Conservation (phyloP, 139 green algal genomes). For the Raphidocelis subcapitata region DNA sequence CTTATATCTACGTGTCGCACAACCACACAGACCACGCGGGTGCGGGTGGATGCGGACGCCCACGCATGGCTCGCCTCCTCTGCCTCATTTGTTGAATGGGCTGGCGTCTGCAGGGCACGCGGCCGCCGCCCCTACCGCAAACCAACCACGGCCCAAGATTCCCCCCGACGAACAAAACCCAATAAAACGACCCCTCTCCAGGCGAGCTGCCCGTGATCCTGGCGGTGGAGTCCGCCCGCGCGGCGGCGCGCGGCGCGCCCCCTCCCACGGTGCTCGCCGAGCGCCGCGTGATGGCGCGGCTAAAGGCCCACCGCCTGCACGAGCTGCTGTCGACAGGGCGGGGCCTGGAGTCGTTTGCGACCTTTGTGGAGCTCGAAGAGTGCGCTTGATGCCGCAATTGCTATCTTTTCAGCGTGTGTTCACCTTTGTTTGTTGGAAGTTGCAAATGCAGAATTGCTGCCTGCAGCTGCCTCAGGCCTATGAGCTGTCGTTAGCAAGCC, state of each 20-base stretch:
- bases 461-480: too few species aligned
- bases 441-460: too few species aligned
- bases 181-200: not conserved
- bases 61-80: too few species aligned
- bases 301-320: constrained; percentile 31
- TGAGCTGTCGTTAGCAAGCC: too few species aligned
- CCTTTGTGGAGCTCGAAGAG: not conserved
- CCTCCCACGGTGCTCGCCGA: constrained; percentile 19
- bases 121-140: too few species aligned
- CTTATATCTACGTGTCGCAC: constrained; percentile 19
- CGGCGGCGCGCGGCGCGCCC: not conserved
- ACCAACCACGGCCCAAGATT: too few species aligned
- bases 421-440: too few species aligned
- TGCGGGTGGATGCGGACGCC: not conserved
- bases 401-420: too few species aligned
- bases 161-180: too few species aligned
- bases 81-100: too few species aligned
- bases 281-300: constrained; percentile 17
- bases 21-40: constrained; percentile 34
- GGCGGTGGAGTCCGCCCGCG: constrained; percentile 24
- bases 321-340: constrained; percentile 40
- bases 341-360: not conserved
- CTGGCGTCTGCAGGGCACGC: too few species aligned
- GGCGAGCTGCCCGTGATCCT: constrained; percentile 32
- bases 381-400: too few species aligned